Percentiles rank a stretch among this genome's conserved stretches.
phyloP scores from a whole-genome alignment of 2,329 filamentous ascomycete species.

The Biscogniauxia marginata region DNA sequence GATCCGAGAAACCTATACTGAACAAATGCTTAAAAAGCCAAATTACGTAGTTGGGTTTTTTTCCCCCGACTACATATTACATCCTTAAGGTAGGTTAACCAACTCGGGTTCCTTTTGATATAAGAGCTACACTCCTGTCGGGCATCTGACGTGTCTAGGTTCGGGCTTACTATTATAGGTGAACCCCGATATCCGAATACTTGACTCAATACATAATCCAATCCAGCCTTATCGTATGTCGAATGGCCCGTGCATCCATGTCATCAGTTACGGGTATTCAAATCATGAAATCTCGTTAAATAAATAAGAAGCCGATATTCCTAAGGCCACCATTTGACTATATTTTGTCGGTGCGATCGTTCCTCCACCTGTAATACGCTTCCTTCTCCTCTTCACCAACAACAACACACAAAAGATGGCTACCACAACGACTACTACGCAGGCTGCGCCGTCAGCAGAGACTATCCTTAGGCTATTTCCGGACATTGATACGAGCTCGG shows the following conservation, averaged over 20 bases:
- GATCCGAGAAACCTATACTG: no score
- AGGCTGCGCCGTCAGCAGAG: conserved; percentile 67
- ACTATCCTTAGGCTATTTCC: conserved; percentile 87
- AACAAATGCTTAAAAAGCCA: no score
- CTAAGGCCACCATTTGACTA: background rate
- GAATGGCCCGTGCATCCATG: background rate
- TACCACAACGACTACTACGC: conserved; percentile 45
- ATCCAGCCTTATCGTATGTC: background rate
- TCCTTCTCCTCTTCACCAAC: conserved; percentile 3
- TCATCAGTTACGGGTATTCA: background rate
- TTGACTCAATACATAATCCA: background rate
- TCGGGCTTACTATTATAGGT: background rate
- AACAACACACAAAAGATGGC: conserved; percentile 16
- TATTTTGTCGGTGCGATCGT: background rate
- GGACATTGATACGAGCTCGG: conserved; percentile 70
- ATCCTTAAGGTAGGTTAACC: no score
- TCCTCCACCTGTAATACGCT: conserved; percentile 4
- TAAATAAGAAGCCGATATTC: background rate
- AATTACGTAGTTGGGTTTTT: no score
- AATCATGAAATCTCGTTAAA: background rate
- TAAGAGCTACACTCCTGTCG: no score
- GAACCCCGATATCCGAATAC: background rate
- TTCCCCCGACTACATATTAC: no score
- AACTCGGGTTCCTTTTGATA: no score
- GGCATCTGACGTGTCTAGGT: no score